Evolutionary conservation across 768 basidiomycete genomes (phyloP).

Genomic region (Xanthoconium stramineum): DNA sequence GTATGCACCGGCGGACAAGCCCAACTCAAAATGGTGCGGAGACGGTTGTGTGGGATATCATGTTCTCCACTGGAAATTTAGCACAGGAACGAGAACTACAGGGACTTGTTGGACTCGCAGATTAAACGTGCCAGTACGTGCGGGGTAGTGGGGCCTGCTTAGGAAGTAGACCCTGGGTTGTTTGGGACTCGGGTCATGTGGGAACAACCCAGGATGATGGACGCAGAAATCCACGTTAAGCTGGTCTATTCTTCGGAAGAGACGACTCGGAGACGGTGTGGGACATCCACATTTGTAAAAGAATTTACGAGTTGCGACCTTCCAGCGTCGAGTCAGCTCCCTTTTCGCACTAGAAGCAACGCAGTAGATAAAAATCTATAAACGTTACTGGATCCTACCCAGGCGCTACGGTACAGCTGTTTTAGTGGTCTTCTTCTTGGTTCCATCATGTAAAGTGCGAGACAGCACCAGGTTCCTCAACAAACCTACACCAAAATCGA

Average conservation of each 20-base stretch:
- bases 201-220: not conserved
- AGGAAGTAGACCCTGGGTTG: conserved; percentile 10
- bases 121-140: not conserved
- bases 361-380: conserved; percentile 6
- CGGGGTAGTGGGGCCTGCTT: too few relatives aligned
- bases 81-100: conserved; percentile 14
- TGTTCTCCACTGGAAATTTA: conserved; percentile 15
- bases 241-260: too few relatives aligned
- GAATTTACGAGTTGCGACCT: too few relatives aligned
- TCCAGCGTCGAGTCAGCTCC: too few relatives aligned
- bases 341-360: too few relatives aligned
- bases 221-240: too few relatives aligned
- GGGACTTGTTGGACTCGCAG: conserved; percentile 8
- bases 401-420: conserved; percentile 14
- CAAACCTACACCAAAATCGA: conserved; percentile 16
- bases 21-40: not conserved
- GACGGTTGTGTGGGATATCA: conserved; percentile 1
- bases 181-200: conserved; percentile 19
- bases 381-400: not conserved
- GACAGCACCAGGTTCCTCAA: not conserved
- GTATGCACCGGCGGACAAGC: conserved; percentile 5
- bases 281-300: too few relatives aligned
- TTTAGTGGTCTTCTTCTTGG: conserved; percentile 1
- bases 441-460: not conserved
- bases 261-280: too few relatives aligned